Evolutionary conservation across 495 filamentous ascomycete species (phyloP), one percentile per base, ranked within the genome.

Genomic region (Xylaria venustula): DNA sequence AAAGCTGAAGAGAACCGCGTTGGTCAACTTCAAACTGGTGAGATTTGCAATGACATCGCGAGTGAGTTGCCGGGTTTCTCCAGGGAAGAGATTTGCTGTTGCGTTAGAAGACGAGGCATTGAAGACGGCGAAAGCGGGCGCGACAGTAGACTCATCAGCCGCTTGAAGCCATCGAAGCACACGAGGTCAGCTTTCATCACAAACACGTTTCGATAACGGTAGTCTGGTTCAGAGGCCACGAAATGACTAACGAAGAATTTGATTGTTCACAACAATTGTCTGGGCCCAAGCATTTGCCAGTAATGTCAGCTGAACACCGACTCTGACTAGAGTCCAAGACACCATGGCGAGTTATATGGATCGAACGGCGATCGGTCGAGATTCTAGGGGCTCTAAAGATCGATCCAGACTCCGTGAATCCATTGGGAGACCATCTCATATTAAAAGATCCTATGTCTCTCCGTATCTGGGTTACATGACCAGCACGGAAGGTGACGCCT

Each of bases 1-100:
- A 52, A 72, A 75, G 0, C 46, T 55, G 36, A 75, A 75, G 9
- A 75, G 54, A 1, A 55, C 37, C 44, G 68, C 63, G 52, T 70
- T 65, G 1, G 71, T 72, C 30, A 73, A 58, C 17, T 70, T 67
- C 15, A 72, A 40, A 15, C 64, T 25, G 1, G 61, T 76, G 50
- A 80, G 71, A 26, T 71, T 72, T 7, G 69, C 61, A 40, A 82
- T 60, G 7, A 77, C 72, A 12, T 64, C 44, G 17, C 76, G 70
- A 3, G 77, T 81, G 58, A 81, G 65, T 58, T 81, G 78, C 7
- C 72, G 53, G 2, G 71, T 75, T 61, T 81, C 79, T 30, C 74
- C 76, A 7, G 62, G 60, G 49, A 81, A 81, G 60, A 68, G 64
- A 45, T 68, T 54, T 14, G 70, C 65, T 28, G 67, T 68, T 7